Evolutionary conservation across 805 yeast genomes (phyloP), one percentile per base, ranked within the genome.

Genomic region (Suhomyces kilbournensis): DNA sequence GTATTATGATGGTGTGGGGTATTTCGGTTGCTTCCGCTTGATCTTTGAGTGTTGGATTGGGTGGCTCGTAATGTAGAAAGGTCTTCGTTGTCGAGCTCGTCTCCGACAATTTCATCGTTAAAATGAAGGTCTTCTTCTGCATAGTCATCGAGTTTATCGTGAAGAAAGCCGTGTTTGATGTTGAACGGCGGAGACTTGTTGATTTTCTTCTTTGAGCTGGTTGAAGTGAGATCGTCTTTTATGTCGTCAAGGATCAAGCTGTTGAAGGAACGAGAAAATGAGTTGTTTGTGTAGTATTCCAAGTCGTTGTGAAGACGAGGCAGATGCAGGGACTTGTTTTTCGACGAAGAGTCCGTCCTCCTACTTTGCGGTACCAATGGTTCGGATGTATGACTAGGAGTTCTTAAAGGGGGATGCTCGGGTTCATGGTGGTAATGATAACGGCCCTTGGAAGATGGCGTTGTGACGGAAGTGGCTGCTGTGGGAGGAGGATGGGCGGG

Each of bases 111-210:
- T 15, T 25, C 40, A 7, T 46, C 50, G 8, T 53, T 53, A 42
- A 53, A 60, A 3, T 48, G 48, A 19, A 53, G 52, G 26, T 55
- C 62, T 12, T 58, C 61, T 48, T 57, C 64, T n/a, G 57, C 47
- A 43, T 49, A 56, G 28, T 56, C 61, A 43, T 66, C 71, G n/a
- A 63, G 58, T 15, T 60, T 64, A 7, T 54, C 62, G 22, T 51
- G 50, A 30, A 58, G 59, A n/a, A 56, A 50, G 54, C 64, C 69
- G 25, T 66, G 65, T 50, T 72, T 72, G 47, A 71, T 64, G 53
- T 72, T 72, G 59, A 74, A 73, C 1, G 77, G 76, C 9, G 78
- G 78, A 17, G 75, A 70, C 57, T 74, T 74, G 54, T 70, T 74
- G 43, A 72, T 60, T 25, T 55, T 60, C 52, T 59, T 60, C 14